Evolutionary conservation across 2,329 filamentous ascomycete species (phyloP).

Genomic region (Aspergillus sp.): DNA sequence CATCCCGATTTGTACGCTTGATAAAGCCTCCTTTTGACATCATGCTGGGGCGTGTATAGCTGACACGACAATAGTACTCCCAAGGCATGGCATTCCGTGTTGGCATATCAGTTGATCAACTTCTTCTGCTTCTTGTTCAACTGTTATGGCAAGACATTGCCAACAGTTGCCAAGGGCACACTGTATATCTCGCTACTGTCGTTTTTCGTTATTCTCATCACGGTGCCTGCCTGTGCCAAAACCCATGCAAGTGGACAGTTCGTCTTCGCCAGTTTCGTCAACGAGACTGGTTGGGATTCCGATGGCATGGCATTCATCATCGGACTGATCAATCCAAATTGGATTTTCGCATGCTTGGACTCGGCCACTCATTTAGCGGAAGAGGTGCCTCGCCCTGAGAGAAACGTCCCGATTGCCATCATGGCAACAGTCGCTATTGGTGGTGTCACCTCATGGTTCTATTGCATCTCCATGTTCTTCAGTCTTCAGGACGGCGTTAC

Average conservation of each 20-base stretch:
- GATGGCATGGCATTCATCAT: constrained; percentile 45
- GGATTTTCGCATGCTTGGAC: constrained; percentile 44
- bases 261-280: constrained; percentile 45
- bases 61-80: constrained; percentile 18
- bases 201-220: constrained; percentile 41
- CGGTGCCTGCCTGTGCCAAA: constrained; percentile 38
- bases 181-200: constrained; percentile 41
- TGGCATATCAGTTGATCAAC: constrained; percentile 41
- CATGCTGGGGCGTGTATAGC: constrained; percentile 4
- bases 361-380: constrained; percentile 44
- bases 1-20: constrained; percentile 43
- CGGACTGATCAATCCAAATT: constrained; percentile 45
- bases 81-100: constrained; percentile 29
- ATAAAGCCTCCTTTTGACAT: background rate
- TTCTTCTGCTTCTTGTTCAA: constrained; percentile 43
- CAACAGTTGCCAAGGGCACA: constrained; percentile 33
- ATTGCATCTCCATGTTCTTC: constrained; percentile 42
- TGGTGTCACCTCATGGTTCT: constrained; percentile 41
- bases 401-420: constrained; percentile 43
- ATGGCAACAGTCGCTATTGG: constrained; percentile 37
- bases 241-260: constrained; percentile 40
- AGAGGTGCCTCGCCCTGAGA: constrained; percentile 41
- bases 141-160: constrained; percentile 30
- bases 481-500: constrained; percentile 38
- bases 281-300: constrained; percentile 42